Evolutionary conservation across 2,329 filamentous ascomycete species (phyloP).

Genomic region (Rachicladosporium sp.): DNA sequence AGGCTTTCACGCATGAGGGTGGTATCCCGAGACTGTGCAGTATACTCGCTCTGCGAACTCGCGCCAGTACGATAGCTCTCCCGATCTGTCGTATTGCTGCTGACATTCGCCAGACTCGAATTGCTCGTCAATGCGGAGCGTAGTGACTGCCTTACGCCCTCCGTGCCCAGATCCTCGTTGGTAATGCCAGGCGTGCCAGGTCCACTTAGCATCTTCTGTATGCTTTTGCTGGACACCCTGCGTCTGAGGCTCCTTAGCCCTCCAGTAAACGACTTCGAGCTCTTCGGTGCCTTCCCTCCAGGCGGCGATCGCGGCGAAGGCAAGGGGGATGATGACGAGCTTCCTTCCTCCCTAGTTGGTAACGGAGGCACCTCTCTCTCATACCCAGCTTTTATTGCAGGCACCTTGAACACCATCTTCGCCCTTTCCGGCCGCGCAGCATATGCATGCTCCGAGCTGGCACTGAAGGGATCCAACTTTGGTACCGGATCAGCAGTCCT

Average conservation of each 20-base stretch:
- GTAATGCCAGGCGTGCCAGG: not conserved
- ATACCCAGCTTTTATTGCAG: too few relatives aligned
- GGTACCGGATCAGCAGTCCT: constrained; percentile 17
- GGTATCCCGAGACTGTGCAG: not conserved
- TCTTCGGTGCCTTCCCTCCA: too few relatives aligned
- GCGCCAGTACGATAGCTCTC: constrained; percentile 72
- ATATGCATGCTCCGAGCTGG: constrained; percentile 24
- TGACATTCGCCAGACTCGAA: constrained; percentile 44
- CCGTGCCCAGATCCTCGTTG: constrained; percentile 21
- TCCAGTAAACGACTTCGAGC: too few relatives aligned
- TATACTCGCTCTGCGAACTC: constrained; percentile 57
- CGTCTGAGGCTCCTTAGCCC: too few relatives aligned
- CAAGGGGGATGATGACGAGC: not conserved
- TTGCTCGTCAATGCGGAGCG: constrained; percentile 47
- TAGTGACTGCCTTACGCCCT: constrained; percentile 44
- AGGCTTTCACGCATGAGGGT: constrained; percentile 1
- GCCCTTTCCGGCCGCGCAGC: constrained; percentile 16
- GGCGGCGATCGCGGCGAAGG: constrained; percentile 18
- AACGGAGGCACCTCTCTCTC: too few relatives aligned
- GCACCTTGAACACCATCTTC: constrained; percentile 1
- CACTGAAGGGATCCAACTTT: constrained; percentile 16
- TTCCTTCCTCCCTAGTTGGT: not conserved
- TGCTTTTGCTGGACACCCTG: too few relatives aligned
- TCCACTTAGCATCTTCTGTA: too few relatives aligned
- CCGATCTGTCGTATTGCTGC: constrained; percentile 57